Percentiles rank a stretch among this genome's conserved stretches.
These are phyloP conservation scores for Lavandula angustifolia DNA, from an alignment of 257 asterid genomes.

Conservation along the genomic window DNA sequence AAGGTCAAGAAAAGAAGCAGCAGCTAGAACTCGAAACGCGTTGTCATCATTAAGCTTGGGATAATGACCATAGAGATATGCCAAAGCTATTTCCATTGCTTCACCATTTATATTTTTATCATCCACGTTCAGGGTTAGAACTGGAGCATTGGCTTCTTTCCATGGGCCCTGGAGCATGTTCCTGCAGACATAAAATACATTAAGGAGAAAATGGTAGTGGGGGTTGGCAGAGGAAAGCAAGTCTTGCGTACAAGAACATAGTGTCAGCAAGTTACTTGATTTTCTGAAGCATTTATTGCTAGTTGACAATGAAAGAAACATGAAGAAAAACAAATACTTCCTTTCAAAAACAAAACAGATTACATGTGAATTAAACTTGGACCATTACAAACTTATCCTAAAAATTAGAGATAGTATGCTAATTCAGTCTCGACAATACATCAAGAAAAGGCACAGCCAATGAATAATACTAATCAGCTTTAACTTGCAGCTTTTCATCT, in stretches of 20 bases:
- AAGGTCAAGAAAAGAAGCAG: constrained; percentile 96
- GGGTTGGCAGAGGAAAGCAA: neutral
- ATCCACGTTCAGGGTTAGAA: constrained; percentile 81
- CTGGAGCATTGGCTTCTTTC: constrained; percentile 91
- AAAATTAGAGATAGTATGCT: neutral
- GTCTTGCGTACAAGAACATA: neutral
- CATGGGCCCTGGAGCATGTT: constrained; percentile 99
- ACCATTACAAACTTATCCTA: neutral
- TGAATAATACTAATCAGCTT: neutral
- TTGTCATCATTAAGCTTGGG: constrained; percentile 86
- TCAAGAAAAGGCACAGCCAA: neutral
- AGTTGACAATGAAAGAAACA: neutral
- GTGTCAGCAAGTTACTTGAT: neutral
- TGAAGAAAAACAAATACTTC: neutral
- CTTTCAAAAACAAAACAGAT: neutral
- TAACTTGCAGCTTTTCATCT: neutral
- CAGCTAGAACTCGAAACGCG: constrained; percentile 94
- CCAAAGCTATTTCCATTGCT: constrained; percentile 81
- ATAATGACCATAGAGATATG: constrained; percentile 91
- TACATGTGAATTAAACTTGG: neutral
- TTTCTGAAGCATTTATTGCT: constrained; percentile 15
- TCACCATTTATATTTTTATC: constrained; percentile 84
- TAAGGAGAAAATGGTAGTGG: neutral
- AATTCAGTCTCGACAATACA: constrained; percentile 10
- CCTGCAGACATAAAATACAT: constrained; percentile 47